These are phyloP conservation scores for Hansenula lynferdii DNA, from an alignment of 1,139 yeast species.

Conservation along the genomic window DNA sequence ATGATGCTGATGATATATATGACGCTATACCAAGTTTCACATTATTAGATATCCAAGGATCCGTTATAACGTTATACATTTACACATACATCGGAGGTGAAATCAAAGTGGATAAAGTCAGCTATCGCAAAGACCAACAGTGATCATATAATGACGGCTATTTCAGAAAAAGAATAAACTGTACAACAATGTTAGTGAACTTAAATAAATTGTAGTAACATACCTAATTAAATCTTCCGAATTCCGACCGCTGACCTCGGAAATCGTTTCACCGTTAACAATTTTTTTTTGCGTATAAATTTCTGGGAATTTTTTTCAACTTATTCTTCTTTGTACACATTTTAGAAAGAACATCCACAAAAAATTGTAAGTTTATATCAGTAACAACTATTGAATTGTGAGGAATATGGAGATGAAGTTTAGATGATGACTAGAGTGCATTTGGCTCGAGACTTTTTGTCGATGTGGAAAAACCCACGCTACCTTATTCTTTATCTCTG, in stretches of 20 bases:
- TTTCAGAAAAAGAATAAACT: background rate
- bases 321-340: background rate
- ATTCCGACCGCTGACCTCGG: background rate
- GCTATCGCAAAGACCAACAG: conserved; percentile 58
- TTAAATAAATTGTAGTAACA: background rate
- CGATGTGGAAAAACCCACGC: conserved; percentile 87
- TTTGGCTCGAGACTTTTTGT: conserved; percentile 87
- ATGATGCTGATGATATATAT: conserved; percentile 21
- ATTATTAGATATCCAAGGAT: conserved; percentile 74
- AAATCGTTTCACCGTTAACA: background rate
- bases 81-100: conserved; percentile 79
- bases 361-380: conserved; percentile 1
- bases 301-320: background rate
- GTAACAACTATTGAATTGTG: no score
- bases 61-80: conserved; percentile 75
- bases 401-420: background rate
- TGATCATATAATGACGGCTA: background rate
- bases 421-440: conserved; percentile 44
- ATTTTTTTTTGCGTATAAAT: background rate
- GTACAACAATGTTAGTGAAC: background rate
- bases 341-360: background rate
- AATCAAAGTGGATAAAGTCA: conserved; percentile 88
- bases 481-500: conserved; percentile 7
- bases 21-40: conserved; percentile 82
- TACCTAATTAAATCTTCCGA: background rate